Conservation (phyloP, 139 green algal species). For the Pseudopediastrum boryanum region DNA sequence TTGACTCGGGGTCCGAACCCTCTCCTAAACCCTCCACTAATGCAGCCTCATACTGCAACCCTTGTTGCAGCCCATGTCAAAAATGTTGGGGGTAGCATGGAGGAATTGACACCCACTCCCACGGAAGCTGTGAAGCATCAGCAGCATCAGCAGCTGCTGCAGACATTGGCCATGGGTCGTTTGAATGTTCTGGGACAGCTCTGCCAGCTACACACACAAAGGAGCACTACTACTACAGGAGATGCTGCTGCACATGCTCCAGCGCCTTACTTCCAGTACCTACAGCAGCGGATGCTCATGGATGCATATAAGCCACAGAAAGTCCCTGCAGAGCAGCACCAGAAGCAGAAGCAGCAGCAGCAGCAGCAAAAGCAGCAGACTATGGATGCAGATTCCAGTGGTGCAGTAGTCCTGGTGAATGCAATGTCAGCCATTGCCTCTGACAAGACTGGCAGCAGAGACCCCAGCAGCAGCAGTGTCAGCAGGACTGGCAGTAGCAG, state of each 20-base stretch:
- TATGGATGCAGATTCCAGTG: not conserved
- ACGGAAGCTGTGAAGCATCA: too few relatives aligned
- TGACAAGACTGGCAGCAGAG: not conserved
- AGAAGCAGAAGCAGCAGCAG: not conserved
- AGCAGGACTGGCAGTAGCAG: not conserved
- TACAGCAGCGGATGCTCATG: not conserved
- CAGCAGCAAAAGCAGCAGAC: conserved; percentile 12
- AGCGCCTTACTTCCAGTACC: too few relatives aligned
- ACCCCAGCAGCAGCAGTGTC: not conserved
- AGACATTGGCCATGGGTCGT: too few relatives aligned
- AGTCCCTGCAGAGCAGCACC: not conserved
- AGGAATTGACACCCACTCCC: too few relatives aligned
- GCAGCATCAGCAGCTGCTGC: too few relatives aligned
- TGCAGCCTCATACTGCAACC: too few relatives aligned
- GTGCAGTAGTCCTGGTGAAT: not conserved
- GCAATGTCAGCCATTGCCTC: not conserved
- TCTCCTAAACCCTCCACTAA: too few relatives aligned
- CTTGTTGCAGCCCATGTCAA: too few relatives aligned
- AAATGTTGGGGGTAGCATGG: too few relatives aligned
- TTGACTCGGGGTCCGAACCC: too few relatives aligned
- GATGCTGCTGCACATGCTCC: not conserved
- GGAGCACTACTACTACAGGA: not conserved
- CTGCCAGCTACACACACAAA: not conserved
- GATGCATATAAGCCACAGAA: not conserved
- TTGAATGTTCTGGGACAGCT: too few relatives aligned